A percentile compares a stretch with the other conserved stretches of the same genome.
Conservation (phyloP, 2,329 filamentous ascomycete genomes). For the Thermomyces lanuginosus region DNA sequence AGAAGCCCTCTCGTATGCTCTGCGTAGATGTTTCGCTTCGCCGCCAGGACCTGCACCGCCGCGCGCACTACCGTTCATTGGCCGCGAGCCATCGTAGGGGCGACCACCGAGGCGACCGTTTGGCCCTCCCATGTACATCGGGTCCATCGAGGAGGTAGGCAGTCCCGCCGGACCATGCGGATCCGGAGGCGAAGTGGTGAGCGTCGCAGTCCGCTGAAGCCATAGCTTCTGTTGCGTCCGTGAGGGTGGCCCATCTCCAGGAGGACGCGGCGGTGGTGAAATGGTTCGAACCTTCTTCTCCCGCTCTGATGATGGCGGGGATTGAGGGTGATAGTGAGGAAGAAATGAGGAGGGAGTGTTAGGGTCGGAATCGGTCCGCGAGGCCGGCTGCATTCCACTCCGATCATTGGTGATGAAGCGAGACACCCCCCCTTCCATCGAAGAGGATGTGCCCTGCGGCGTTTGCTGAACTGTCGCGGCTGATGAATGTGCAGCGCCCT, state of each 20-base stretch:
- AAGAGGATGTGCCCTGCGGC: slow-evolving; percentile 28
- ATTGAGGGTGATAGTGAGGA: slow-evolving; percentile 32
- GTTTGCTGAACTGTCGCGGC: slow-evolving; percentile 16
- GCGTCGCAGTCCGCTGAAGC: slow-evolving; percentile 29
- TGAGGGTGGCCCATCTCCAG: slow-evolving; percentile 25
- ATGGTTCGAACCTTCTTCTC: slow-evolving; percentile 15
- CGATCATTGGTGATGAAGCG: slow-evolving; percentile 26
- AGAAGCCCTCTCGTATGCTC: slow-evolving; percentile 29
- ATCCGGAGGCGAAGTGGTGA: slow-evolving; percentile 30
- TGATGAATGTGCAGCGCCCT: slow-evolving; percentile 14
- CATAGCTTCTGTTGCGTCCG: slow-evolving; percentile 34
- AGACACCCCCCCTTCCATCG: slow-evolving; percentile 32
- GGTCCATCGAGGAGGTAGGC: slow-evolving; percentile 21
- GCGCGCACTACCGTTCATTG: slow-evolving; percentile 16
- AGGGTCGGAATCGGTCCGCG: slow-evolving; percentile 27
- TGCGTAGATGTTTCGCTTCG: slow-evolving; percentile 25
- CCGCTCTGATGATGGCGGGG: slow-evolving; percentile 26
- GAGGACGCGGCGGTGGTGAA: slow-evolving; percentile 19
- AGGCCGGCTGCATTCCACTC: slow-evolving; percentile 15
- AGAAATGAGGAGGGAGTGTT: slow-evolving; percentile 32
- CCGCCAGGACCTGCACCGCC: slow-evolving; percentile 16
- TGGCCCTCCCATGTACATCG: slow-evolving; percentile 14
- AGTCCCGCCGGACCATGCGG: slow-evolving; percentile 17
- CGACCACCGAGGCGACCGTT: slow-evolving; percentile 15
- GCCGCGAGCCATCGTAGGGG: slow-evolving; percentile 15